These are phyloP conservation scores for Schizosaccharomyces lindneri DNA, from an alignment of 805 yeast species.

Conservation along the genomic window DNA sequence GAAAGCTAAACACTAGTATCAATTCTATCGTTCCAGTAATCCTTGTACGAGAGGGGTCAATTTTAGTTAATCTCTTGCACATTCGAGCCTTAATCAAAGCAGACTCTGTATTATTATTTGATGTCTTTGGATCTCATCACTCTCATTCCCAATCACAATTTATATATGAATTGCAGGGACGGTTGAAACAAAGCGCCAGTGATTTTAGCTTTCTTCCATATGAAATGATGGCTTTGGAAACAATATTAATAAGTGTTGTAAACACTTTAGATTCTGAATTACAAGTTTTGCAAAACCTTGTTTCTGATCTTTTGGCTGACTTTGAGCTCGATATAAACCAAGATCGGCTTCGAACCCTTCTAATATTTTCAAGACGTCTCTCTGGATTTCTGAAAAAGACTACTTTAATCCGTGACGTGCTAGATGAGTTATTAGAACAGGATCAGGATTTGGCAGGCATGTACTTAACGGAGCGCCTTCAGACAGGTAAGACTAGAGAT, in stretches of 20 bases:
- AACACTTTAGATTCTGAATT: conserved; percentile 62
- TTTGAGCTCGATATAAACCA: conserved; percentile 65
- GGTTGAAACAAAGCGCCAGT: conserved; percentile 22
- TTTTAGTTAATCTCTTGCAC: conserved; percentile 59
- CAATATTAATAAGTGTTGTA: conserved; percentile 58
- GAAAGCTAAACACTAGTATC: conserved; percentile 64
- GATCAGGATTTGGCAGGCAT: conserved; percentile 71
- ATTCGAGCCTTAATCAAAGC: conserved; percentile 72
- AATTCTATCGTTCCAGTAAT: conserved; percentile 76
- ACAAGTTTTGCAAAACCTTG: conserved; percentile 57
- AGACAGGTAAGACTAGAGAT: conserved; percentile 20
- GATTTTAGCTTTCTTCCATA: conserved; percentile 36
- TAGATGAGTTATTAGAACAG: conserved; percentile 64
- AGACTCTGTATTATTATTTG: conserved; percentile 63
- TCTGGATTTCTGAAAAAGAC: conserved; percentile 70
- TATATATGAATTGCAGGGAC: conserved; percentile 55
- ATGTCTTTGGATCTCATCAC: conserved; percentile 31
- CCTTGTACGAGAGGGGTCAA: conserved; percentile 51
- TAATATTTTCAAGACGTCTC: conserved; percentile 65
- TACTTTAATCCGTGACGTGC: conserved; percentile 49
- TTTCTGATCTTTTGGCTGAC: conserved; percentile 47
- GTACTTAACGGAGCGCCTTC: conserved; percentile 39
- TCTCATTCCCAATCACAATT: conserved; percentile 49
- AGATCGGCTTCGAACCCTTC: conserved; percentile 46
- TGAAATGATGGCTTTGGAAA: conserved; percentile 76